Percentiles rank a stretch among this genome's conserved stretches.
Conservation (phyloP, 805 yeast genomes). For the Sungouiozyma intestinalis region DNA sequence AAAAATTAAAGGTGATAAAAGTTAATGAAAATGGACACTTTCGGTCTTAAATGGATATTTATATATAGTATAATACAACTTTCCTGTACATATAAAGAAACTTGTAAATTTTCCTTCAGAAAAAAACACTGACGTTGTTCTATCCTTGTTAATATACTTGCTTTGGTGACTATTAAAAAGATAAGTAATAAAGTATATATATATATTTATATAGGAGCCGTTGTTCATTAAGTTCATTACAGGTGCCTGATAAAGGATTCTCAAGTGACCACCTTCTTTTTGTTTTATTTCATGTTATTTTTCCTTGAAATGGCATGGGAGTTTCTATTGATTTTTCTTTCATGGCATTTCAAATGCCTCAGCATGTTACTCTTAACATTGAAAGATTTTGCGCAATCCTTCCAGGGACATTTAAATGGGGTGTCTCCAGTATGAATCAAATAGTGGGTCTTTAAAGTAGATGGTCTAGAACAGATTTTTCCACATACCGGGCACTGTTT, state of each 20-base stretch:
- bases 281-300: not conserved
- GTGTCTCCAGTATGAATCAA: constrained; percentile 78
- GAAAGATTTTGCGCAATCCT: constrained; percentile 56
- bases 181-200: too few relatives aligned
- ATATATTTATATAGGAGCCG: too few relatives aligned
- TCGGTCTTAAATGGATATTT: too few relatives aligned
- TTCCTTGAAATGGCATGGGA: not conserved
- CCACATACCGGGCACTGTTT: constrained; percentile 49
- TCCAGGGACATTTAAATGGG: constrained; percentile 56
- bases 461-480: constrained; percentile 73
- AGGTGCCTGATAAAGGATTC: not conserved
- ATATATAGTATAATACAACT: not conserved
- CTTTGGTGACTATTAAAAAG: too few relatives aligned
- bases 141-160: too few relatives aligned
- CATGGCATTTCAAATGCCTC: constrained; percentile 65
- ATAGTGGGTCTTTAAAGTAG: constrained; percentile 69
- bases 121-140: too few relatives aligned
- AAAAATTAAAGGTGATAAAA: constrained; percentile 30
- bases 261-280: not conserved
- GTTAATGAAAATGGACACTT: not conserved
- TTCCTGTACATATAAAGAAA: constrained; percentile 4
- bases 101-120: not conserved
- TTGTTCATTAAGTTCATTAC: not conserved
- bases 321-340: constrained; percentile 17
- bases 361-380: constrained; percentile 74